Evolutionary conservation across 2,329 filamentous ascomycete genomes (phyloP).

Genomic region (Fusarium goolgardi): DNA sequence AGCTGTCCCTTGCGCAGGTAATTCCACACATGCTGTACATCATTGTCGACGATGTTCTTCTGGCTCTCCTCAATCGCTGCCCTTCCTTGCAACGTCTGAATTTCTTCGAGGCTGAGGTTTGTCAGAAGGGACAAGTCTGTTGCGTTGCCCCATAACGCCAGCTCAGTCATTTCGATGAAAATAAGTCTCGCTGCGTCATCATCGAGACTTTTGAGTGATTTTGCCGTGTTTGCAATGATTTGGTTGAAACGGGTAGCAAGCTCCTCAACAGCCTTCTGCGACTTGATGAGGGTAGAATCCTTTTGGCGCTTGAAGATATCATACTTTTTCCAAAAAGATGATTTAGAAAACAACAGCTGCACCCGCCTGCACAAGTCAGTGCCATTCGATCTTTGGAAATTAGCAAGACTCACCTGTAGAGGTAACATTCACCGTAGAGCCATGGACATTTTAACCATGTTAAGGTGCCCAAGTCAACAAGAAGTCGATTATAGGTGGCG

Average conservation of each 20-base stretch:
- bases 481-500: not conserved
- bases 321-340: not conserved
- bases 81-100: conserved; percentile 2
- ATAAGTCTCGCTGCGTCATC: not conserved
- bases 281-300: not conserved
- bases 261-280: not conserved
- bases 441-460: conserved; percentile 16
- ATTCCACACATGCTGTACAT: not conserved
- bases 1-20: not conserved
- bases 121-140: conserved; percentile 14
- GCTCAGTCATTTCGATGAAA: not conserved
- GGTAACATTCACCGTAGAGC: conserved; percentile 20
- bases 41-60: conserved; percentile 5
- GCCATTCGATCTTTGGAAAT: fast-evolving
- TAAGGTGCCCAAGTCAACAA: not conserved
- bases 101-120: conserved; percentile 7
- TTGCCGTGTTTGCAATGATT: not conserved
- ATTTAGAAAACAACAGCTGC: conserved; percentile 8
- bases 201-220: not conserved
- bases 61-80: not conserved
- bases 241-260: not conserved
- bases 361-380: conserved; percentile 1
- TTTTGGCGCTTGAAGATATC: conserved; percentile 15
- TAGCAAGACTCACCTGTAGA: not conserved
- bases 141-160: conserved; percentile 16